Conservation (phyloP, 2,329 filamentous ascomycete genomes). For the Raffaelea ambrosiae region DNA sequence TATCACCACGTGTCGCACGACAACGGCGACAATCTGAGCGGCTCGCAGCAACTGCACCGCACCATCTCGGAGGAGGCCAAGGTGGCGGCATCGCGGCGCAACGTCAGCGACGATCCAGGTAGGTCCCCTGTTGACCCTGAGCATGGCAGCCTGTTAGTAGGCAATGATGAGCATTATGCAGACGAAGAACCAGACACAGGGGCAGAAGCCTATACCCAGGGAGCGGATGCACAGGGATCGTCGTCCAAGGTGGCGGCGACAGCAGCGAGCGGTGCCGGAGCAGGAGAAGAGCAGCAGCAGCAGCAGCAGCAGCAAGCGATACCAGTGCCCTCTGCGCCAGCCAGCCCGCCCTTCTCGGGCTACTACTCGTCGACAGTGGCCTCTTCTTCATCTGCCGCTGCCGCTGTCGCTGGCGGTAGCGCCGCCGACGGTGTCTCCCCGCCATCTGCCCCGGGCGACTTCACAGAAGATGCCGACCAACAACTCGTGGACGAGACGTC, state of each 20-base stretch:
- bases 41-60: constrained; percentile 31
- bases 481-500: constrained; percentile 60
- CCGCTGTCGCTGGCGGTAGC: neutral
- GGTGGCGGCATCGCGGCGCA: constrained; percentile 13
- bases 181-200: neutral
- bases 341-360: neutral
- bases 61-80: constrained; percentile 35
- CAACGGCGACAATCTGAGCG: constrained; percentile 18
- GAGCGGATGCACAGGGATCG: too few species aligned
- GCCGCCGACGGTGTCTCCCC: neutral
- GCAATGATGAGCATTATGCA: too few species aligned
- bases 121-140: constrained; percentile 35
- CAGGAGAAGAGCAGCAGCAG: neutral
- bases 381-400: neutral
- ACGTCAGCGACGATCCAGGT: constrained; percentile 51
- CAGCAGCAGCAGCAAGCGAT: neutral
- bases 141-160: constrained; percentile 13
- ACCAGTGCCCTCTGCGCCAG: neutral
- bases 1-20: constrained; percentile 47
- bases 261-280: neutral
- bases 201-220: neutral
- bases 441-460: constrained; percentile 5
- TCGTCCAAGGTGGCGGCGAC: too few species aligned
- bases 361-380: neutral
- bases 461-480: constrained; percentile 20